Evolutionary conservation across 352 stramenopile genomes (phyloP).

Genomic region (Pythium rhizo-oryzae): DNA sequence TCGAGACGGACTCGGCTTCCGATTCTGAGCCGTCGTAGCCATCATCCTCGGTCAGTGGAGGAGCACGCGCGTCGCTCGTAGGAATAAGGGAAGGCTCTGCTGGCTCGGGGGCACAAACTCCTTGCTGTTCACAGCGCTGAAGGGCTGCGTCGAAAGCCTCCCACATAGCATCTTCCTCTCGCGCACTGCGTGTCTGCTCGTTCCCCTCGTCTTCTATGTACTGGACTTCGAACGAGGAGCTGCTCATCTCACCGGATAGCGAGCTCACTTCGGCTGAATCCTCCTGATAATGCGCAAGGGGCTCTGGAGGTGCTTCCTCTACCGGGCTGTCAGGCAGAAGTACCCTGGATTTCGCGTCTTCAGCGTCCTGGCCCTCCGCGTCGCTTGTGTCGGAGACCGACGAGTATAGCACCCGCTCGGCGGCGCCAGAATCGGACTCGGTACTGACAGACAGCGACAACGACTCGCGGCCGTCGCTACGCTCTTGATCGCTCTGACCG

Average conservation of each 20-base stretch:
- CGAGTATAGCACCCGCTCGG: neutral
- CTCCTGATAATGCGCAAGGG: neutral
- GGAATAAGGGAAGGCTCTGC: neutral
- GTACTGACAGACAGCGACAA: constrained; percentile 16
- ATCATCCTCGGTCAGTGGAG: constrained; percentile 10
- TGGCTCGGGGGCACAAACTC: neutral
- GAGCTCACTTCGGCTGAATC: neutral
- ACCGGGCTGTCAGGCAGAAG: neutral
- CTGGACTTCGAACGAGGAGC: constrained; percentile 6
- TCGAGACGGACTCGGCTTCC: constrained; percentile 5
- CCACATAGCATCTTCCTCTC: constrained; percentile 12
- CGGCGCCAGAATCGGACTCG: neutral
- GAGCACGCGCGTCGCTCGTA: neutral
- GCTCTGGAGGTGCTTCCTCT: neutral
- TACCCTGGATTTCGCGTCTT: neutral
- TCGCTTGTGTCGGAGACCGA: neutral
- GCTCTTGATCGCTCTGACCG: too few species aligned
- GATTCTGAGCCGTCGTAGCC: constrained; percentile 23
- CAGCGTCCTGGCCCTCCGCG: neutral
- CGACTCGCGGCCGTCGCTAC: neutral
- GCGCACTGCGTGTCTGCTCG: neutral
- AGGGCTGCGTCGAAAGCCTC: constrained; percentile 14
- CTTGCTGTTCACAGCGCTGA: neutral
- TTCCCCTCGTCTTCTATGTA: neutral
- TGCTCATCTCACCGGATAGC: constrained; percentile 7